Evolutionary conservation across 2,329 filamentous ascomycete genomes (phyloP), one percentile per base, ranked within the genome.

Genomic region (Aaosphaeria pasadenensis): DNA sequence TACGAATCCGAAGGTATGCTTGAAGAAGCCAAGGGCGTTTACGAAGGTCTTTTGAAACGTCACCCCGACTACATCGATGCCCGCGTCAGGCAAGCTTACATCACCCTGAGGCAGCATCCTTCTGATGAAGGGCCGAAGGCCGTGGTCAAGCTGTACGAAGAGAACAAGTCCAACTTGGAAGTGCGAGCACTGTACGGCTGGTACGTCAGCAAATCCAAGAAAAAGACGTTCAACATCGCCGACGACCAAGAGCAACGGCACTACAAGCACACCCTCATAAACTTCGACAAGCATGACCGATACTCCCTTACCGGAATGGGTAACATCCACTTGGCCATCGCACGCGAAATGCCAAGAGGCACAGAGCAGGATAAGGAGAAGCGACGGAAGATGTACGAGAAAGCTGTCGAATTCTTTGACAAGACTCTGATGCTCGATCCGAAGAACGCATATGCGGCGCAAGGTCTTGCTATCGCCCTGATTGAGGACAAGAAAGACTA

Each of bases 241-340:
- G 91, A 97, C 63, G 95, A 99, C 64, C 85, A 86, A 32, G 94
- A 99, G 70, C 87, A 96, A 61, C 84, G 91, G 4, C 91, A 96
- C 67, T 95, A 95, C 78, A 99, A 97, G 74, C 91, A 96, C 70
- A 97, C 92, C 0, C 77, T 99, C 30, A 90, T 95, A 67, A 85
- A 91, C 57, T 63, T 55, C 4, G 92, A 99, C 75, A 99, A 97
- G 78, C 94, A 99, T 67, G 94, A 99, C 67, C 82, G 90, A n/a
- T 99, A 99, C 69, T 90, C 94, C 4, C 77, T 99, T 30, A 91
- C 95, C 29, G 92, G 89, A 11, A 97, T 99, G 92, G 94, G 94
- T 39, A 99, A 99, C 67, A 77, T 99, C n/a, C 87, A 92, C 58
- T 80, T 99, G 38, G 78, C 87, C 57, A 85, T 89, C 52, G 94